These are phyloP conservation scores for Mucuna pruriens DNA, from an alignment of 306 rosid species.

Conservation along the genomic window DNA sequence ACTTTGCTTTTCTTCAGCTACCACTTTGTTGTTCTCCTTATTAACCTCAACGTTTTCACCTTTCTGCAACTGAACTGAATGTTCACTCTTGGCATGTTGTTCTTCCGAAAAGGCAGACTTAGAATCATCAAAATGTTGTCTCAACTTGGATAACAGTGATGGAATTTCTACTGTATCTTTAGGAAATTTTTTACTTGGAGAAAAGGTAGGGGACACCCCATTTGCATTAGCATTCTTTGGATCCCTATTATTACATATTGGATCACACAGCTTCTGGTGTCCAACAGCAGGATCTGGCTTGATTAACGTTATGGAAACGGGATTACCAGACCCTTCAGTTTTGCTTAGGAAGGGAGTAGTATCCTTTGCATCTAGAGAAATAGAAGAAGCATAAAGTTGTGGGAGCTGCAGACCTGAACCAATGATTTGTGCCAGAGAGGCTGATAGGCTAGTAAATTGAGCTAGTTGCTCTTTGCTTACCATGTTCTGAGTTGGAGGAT, in stretches of 20 bases:
- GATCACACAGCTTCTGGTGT: slow-evolving; percentile 60
- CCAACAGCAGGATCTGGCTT: slow-evolving; percentile 54
- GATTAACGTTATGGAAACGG: slow-evolving; percentile 47
- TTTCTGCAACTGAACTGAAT: slow-evolving; percentile 43
- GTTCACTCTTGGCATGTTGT: slow-evolving; percentile 43
- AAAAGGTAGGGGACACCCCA: slow-evolving; percentile 39
- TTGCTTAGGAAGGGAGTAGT: slow-evolving; percentile 46
- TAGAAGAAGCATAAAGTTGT: slow-evolving; percentile 63
- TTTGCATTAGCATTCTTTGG: slow-evolving; percentile 51
- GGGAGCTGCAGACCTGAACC: slow-evolving; percentile 71
- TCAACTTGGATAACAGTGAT: slow-evolving; percentile 44
- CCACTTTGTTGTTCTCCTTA: slow-evolving; percentile 46
- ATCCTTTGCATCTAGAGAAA: slow-evolving; percentile 49
- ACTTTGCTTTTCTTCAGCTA: slow-evolving; percentile 41
- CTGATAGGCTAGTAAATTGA: slow-evolving; percentile 68
- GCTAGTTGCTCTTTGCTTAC: slow-evolving; percentile 65
- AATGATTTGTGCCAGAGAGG: slow-evolving; percentile 70
- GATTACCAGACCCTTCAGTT: slow-evolving; percentile 51
- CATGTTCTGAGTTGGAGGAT: slow-evolving; percentile 49
- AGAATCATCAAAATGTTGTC: slow-evolving; percentile 43
- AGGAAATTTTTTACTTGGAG: slow-evolving; percentile 44
- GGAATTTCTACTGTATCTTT: slow-evolving; percentile 46
- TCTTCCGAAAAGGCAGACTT: slow-evolving; percentile 46
- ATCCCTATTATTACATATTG: slow-evolving; percentile 53
- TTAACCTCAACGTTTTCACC: slow-evolving; percentile 39